phyloP scores from a whole-genome alignment of 371 early-diverging fungal species.

The Actinomortierella ambigua region DNA sequence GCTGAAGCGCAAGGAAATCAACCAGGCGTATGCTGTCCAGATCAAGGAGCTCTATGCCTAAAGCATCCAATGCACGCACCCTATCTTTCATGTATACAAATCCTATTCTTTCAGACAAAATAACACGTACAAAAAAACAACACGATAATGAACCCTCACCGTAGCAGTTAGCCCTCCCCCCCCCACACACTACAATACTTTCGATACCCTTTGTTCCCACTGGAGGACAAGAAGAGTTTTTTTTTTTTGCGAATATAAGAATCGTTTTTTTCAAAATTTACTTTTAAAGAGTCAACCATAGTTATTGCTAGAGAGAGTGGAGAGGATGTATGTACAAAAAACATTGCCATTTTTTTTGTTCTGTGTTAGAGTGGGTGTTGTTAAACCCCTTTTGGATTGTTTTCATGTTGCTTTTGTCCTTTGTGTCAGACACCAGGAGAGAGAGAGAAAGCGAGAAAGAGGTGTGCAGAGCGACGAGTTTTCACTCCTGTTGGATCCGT shows the following conservation, averaged over 20 bases:
- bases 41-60: conserved; percentile 66
- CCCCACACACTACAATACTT: too few relatives aligned
- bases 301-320: too few relatives aligned
- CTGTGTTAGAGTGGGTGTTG: too few relatives aligned
- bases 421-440: background rate
- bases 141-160: too few relatives aligned
- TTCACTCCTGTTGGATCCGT: too few relatives aligned
- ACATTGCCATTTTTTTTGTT: too few relatives aligned
- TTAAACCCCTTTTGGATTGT: too few relatives aligned
- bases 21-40: conserved; percentile 59
- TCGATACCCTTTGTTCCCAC: background rate
- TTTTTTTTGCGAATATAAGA: background rate
- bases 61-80: background rate
- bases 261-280: background rate
- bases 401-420: background rate
- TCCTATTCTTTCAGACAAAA: background rate
- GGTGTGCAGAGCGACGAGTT: too few relatives aligned
- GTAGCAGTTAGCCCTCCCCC: too few relatives aligned
- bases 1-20: conserved; percentile 83
- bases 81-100: background rate
- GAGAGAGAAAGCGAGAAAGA: too few relatives aligned
- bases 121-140: background rate
- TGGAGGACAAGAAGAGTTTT: background rate
- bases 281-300: background rate
- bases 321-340: too few relatives aligned